Conservation (phyloP, 306 rosid species). For the Lupinus albus region DNA sequence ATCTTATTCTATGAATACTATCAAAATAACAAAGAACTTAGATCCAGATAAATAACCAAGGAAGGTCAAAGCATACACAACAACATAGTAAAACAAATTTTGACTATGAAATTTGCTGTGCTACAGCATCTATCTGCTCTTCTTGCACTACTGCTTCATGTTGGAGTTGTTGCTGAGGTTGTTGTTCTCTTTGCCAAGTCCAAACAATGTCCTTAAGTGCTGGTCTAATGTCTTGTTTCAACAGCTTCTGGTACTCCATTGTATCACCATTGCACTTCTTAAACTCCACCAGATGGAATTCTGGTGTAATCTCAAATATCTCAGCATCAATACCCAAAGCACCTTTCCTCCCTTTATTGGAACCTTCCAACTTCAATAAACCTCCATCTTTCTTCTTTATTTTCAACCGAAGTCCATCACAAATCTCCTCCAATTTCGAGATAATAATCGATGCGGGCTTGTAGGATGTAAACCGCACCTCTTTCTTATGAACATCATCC, state of each 20-base stretch:
- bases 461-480: slow-evolving; percentile 70
- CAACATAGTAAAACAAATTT: too few species aligned
- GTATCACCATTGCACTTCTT: slow-evolving; percentile 80
- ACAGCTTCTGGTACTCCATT: slow-evolving; percentile 65
- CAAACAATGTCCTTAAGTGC: slow-evolving; percentile 87
- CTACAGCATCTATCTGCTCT: slow-evolving; percentile 18
- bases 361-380: slow-evolving; percentile 70
- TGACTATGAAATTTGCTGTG: slow-evolving; percentile 32
- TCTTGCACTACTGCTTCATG: slow-evolving; percentile 25
- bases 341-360: slow-evolving; percentile 80
- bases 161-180: slow-evolving; percentile 52
- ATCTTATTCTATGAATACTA: too few species aligned
- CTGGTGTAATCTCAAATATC: slow-evolving; percentile 79
- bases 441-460: slow-evolving; percentile 65
- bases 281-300: slow-evolving; percentile 75
- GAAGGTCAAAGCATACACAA: too few species aligned
- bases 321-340: slow-evolving; percentile 70
- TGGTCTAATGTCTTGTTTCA: slow-evolving; percentile 77
- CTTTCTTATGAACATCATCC: slow-evolving; percentile 62
- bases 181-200: slow-evolving; percentile 91
- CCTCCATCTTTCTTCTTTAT: slow-evolving; percentile 79
- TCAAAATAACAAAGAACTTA: too few species aligned
- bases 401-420: slow-evolving; percentile 60
- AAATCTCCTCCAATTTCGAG: slow-evolving; percentile 78
- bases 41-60: too few species aligned